Evolutionary conservation across 164 flowering plant genomes (phyloP).

Genomic region (Cinnamomum chago): DNA sequence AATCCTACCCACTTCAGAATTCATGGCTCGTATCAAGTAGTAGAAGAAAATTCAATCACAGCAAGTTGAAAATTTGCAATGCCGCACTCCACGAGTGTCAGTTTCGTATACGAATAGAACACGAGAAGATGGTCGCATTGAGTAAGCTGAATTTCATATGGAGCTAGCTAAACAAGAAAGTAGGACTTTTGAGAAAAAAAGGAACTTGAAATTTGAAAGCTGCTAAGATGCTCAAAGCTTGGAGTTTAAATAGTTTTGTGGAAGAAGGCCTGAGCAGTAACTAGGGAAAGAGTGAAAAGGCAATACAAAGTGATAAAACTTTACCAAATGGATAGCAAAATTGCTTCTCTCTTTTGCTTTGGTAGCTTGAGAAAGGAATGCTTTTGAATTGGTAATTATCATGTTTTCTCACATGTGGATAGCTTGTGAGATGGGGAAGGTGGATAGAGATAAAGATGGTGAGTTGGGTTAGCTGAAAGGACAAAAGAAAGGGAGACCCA

Average conservation of each 20-base stretch:
- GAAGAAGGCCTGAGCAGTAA: conserved; percentile 15
- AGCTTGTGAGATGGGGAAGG: conserved; percentile 27
- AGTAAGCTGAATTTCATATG: not conserved
- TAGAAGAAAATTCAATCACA: conserved; percentile 7
- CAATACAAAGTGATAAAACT: conserved; percentile 16
- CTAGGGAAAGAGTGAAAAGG: conserved; percentile 11
- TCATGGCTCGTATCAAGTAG: conserved; percentile 7
- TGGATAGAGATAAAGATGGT: conserved; percentile 34
- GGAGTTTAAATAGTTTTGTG: conserved; percentile 37
- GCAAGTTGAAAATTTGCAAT: conserved; percentile 1
- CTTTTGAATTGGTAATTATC: conserved; percentile 9
- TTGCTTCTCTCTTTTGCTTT: conserved; percentile 11
- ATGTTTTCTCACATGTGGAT: conserved; percentile 18
- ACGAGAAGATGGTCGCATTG: conserved; percentile 11
- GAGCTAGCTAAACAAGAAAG: not conserved
- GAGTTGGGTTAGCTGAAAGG: conserved; percentile 24
- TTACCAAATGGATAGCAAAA: not conserved
- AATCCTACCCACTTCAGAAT: conserved; percentile 33
- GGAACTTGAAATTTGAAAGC: conserved; percentile 13
- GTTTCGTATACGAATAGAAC: conserved; percentile 13
- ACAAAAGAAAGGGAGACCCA: conserved; percentile 25
- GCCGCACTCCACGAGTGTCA: not conserved
- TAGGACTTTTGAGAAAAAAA: conserved; percentile 3
- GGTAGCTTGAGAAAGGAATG: conserved; percentile 10
- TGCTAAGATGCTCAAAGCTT: conserved; percentile 16